A percentile compares a stretch with the other conserved stretches of the same genome.
These are phyloP conservation scores for Cardiosporidium cionae DNA, from an alignment of 169 alveolate species.

Conservation along the genomic window DNA sequence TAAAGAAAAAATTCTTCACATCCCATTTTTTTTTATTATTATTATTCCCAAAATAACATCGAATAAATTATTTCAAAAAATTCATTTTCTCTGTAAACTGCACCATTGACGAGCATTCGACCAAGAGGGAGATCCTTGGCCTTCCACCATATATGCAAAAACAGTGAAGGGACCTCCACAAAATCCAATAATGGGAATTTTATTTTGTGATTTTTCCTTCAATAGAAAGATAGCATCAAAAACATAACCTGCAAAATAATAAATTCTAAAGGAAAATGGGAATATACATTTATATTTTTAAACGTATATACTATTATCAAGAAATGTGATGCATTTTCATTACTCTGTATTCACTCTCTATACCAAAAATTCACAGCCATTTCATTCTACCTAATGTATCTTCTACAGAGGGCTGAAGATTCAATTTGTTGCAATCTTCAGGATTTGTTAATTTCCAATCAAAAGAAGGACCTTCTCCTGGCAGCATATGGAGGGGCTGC, in stretches of 20 bases:
- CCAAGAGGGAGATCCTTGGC: constrained; percentile 46
- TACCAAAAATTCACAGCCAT: no score
- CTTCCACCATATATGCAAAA: constrained; percentile 62
- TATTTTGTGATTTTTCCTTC: constrained; percentile 39
- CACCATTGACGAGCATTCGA: background rate
- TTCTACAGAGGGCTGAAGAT: constrained; percentile 23
- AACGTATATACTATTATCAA: background rate
- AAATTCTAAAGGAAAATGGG: no score
- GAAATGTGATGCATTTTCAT: no score
- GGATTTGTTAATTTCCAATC: constrained; percentile 40
- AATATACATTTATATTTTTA: background rate
- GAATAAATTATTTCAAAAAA: no score
- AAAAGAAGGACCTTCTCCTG: constrained; percentile 55
- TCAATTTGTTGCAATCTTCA: constrained; percentile 35
- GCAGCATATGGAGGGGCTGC: constrained; percentile 40
- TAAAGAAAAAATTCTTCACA: background rate
- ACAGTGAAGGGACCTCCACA: constrained; percentile 71
- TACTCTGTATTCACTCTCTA: no score
- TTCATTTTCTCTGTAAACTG: no score
- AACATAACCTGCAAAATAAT: constrained; percentile 46
- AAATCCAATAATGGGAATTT: constrained; percentile 65
- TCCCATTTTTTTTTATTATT: no score
- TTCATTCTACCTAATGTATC: constrained; percentile 29
- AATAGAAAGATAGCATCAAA: constrained; percentile 52
- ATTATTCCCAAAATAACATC: no score